phyloP scores from a whole-genome alignment of 768 basidiomycete species.

The Leucosporidium yakuticum region DNA sequence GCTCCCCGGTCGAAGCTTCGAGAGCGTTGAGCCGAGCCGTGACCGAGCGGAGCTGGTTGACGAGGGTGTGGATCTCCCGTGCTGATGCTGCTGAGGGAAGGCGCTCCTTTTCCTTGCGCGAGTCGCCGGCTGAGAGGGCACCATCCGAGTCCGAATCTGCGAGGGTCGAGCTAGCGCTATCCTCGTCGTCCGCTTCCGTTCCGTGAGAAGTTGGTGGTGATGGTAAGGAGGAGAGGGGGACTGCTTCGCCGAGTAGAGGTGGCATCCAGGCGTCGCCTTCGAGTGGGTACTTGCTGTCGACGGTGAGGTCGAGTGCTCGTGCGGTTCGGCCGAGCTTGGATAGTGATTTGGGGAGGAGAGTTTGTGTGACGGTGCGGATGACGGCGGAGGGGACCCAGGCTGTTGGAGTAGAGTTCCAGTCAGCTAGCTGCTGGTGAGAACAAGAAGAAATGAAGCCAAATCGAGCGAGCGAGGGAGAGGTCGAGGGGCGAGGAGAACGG shows the following conservation, averaged over 20 bases:
- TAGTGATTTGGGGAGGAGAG: conserved; percentile 35
- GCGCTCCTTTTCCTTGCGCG: not conserved
- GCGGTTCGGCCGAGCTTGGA: conserved; percentile 34
- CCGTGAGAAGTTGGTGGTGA: not conserved
- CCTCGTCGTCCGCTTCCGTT: not conserved
- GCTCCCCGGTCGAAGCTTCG: conserved; percentile 3
- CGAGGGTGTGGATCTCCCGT: conserved; percentile 24
- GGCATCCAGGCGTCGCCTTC: conserved; percentile 30
- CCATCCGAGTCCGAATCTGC: not conserved
- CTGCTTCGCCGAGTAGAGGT: conserved; percentile 22
- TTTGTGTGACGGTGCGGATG: conserved; percentile 32
- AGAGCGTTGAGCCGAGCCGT: conserved; percentile 23
- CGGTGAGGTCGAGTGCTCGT: not conserved
- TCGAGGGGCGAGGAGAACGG: not conserved
- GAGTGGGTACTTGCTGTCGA: not conserved
- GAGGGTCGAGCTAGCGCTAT: not conserved
- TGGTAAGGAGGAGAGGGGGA: not conserved
- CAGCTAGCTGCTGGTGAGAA: no score
- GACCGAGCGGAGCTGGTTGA: conserved; percentile 15
- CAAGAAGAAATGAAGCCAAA: no score
- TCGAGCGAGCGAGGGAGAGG: not conserved
- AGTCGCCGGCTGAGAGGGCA: not conserved
- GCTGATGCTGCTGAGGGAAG: conserved; percentile 7
- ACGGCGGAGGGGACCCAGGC: conserved; percentile 32
- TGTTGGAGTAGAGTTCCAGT: not conserved